Evolutionary conservation across 140 eudicot genomes (phyloP).

Genomic region (Erigeron philadelphicus): DNA sequence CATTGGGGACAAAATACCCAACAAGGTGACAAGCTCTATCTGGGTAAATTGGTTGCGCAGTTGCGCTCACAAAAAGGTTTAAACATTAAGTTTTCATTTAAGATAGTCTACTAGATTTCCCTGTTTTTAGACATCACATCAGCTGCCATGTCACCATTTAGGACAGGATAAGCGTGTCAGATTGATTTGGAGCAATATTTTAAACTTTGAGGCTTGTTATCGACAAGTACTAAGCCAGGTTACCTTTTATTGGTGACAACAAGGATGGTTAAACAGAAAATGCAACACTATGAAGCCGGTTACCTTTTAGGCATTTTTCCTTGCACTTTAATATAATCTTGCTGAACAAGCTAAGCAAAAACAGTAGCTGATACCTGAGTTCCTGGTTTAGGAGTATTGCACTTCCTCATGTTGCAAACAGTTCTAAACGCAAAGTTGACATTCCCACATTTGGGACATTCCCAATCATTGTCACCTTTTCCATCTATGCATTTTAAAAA

Average conservation of each 20-base stretch:
- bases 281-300: neutral
- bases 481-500: conserved; percentile 36
- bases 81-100: neutral
- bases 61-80: neutral
- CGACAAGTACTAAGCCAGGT: neutral
- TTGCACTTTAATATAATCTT: neutral
- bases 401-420: conserved; percentile 97
- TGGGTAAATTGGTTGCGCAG: neutral
- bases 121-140: neutral
- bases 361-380: conserved; percentile 50
- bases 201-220: neutral
- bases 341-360: neutral
- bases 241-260: neutral
- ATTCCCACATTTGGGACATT: conserved; percentile 88
- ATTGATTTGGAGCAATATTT: neutral
- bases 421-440: conserved; percentile 81
- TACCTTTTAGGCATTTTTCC: neutral
- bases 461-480: conserved; percentile 85
- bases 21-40: neutral
- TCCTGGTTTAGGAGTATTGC: conserved; percentile 87
- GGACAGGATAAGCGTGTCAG: neutral
- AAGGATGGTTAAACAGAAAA: neutral
- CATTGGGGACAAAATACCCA: neutral
- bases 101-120: neutral
- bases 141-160: neutral